A percentile compares a stretch with the other conserved stretches of the same genome.
These are phyloP conservation scores for Cytospora chrysosperma DNA, from an alignment of 2,329 filamentous ascomycete species.

Conservation along the genomic window DNA sequence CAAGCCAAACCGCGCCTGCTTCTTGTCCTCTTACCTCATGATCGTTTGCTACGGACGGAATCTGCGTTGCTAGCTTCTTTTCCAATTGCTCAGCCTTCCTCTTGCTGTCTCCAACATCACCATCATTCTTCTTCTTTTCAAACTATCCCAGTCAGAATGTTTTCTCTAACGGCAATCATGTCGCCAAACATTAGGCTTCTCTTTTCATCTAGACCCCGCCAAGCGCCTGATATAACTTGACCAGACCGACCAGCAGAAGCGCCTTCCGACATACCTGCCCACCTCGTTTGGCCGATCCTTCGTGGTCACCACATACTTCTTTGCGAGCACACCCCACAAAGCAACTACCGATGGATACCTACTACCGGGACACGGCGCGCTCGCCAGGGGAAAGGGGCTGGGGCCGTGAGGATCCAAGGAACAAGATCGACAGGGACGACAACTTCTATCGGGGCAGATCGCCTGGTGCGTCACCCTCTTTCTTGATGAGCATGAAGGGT, in stretches of 20 bases:
- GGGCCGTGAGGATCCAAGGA: constrained; percentile 53
- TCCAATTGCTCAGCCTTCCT: constrained; percentile 22
- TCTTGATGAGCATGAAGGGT: not conserved
- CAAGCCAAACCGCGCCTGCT: constrained; percentile 12
- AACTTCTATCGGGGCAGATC: constrained; percentile 66
- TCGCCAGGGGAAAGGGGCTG: constrained; percentile 55
- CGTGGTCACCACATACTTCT: constrained; percentile 4
- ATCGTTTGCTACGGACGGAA: constrained; percentile 24
- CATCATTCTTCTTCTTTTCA: constrained; percentile 24
- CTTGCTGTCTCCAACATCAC: constrained; percentile 15
- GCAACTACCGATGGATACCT: constrained; percentile 50
- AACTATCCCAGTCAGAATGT: constrained; percentile 39
- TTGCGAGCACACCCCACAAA: constrained; percentile 13
- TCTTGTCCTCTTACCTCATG: constrained; percentile 19
- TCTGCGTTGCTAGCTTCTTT: constrained; percentile 20
- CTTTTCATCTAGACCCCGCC: constrained; percentile 30
- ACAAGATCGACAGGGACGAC: constrained; percentile 55
- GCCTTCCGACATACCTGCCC: not conserved
- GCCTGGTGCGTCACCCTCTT: constrained; percentile 57
- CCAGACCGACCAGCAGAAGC: constrained; percentile 28
- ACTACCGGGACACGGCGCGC: constrained; percentile 54
- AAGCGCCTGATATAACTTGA: constrained; percentile 29
- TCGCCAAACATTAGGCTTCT: constrained; percentile 49
- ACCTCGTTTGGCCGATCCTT: not conserved
- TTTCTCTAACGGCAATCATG: constrained; percentile 57